Evolutionary conservation across 2,329 filamentous ascomycete species (phyloP).

Genomic region (Fusarium mexicanum): DNA sequence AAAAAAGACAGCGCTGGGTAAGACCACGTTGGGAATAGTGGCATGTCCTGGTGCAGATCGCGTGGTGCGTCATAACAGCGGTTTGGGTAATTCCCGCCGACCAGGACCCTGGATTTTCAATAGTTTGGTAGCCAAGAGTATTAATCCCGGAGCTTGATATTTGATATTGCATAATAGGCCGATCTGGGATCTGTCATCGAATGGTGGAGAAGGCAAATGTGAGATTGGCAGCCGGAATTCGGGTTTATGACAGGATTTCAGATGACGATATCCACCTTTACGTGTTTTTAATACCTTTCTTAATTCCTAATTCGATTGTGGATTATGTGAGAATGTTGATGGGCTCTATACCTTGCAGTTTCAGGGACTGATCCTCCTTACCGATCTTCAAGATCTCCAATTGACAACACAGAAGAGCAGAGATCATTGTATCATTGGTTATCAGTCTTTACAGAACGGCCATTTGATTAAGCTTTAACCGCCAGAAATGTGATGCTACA

Average conservation of each 20-base stretch:
- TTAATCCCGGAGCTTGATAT: not conserved
- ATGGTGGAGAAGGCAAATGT: not conserved
- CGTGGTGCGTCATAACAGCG: not conserved
- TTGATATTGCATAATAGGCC: not conserved
- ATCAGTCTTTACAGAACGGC: no score
- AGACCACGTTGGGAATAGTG: slow-evolving; percentile 18
- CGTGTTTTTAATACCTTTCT: rapidly evolving
- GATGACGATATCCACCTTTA: rapidly evolving
- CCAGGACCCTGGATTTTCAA: not conserved
- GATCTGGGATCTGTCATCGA: not conserved
- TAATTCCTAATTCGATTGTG: rapidly evolving
- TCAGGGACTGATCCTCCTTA: not conserved
- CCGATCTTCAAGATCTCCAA: not conserved
- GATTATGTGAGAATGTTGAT: not conserved
- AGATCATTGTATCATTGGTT: no score
- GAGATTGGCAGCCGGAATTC: not conserved
- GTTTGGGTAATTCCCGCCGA: not conserved
- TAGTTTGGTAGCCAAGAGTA: not conserved
- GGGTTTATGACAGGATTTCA: not conserved
- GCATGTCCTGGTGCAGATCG: not conserved
- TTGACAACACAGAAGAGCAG: rapidly evolving
- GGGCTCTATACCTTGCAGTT: rapidly evolving
- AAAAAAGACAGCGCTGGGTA: slow-evolving; percentile 5
- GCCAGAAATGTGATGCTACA: no score
- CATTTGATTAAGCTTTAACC: no score